Percentiles rank a stretch among this genome's conserved stretches.
phyloP scores from a whole-genome alignment of 768 basidiomycete species.

The Pulveroboletus sp. region DNA sequence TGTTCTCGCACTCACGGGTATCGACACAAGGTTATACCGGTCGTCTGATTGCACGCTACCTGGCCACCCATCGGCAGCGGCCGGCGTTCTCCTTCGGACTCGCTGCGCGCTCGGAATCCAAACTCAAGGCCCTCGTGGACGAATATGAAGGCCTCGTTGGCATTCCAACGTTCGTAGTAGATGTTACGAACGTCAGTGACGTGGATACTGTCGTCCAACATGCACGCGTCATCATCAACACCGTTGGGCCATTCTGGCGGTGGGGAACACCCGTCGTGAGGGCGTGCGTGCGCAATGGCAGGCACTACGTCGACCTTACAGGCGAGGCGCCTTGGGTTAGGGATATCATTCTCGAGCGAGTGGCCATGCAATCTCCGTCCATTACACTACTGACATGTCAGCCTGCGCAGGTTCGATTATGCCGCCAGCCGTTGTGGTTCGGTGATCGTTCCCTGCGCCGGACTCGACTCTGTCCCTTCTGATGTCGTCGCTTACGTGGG shows the following conservation, averaged over 20 bases:
- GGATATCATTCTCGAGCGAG: slow-evolving; percentile 56
- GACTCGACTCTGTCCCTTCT: slow-evolving; percentile 73
- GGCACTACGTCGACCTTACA: slow-evolving; percentile 84
- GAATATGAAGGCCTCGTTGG: slow-evolving; percentile 40
- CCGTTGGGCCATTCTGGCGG: slow-evolving; percentile 69
- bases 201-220: slow-evolving; percentile 54
- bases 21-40: slow-evolving; percentile 57
- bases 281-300: slow-evolving; percentile 67
- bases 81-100: slow-evolving; percentile 60
- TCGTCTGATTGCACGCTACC: slow-evolving; percentile 60
- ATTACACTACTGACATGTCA: slow-evolving; percentile 8
- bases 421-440: slow-evolving; percentile 64
- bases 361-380: slow-evolving; percentile 11
- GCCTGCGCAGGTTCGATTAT: slow-evolving; percentile 56
- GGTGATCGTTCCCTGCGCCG: slow-evolving; percentile 76
- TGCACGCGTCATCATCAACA: slow-evolving; percentile 67
- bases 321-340: slow-evolving; percentile 68
- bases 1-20: slow-evolving; percentile 9
- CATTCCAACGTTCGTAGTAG: slow-evolving; percentile 48
- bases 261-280: slow-evolving; percentile 76
- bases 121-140: slow-evolving; percentile 49
- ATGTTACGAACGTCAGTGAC: slow-evolving; percentile 50
- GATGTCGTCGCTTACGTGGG: slow-evolving; percentile 68
- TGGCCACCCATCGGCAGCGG: slow-evolving; percentile 58
- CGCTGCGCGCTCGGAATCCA: slow-evolving; percentile 62